Base-by-base conservation (phyloP, 345 rosid species). In the Gossypium mustelinum region DNA sequence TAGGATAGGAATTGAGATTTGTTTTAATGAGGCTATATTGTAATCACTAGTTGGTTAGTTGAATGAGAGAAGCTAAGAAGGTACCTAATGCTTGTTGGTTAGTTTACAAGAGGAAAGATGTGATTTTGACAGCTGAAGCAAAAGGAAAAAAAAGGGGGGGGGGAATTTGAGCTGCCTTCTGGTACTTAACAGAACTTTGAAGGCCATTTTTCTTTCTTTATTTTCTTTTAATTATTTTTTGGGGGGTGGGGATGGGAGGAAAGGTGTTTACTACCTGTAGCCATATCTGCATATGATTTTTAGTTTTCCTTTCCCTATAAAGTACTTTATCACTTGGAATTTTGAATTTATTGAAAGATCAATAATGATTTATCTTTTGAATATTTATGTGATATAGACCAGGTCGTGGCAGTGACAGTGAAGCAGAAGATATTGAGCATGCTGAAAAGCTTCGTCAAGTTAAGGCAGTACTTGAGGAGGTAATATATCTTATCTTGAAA, bases 391-490 rank as follows among this genome's bases (percentile, higher is more conserved):
- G 71, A 65, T 73, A 22, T 68, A 93, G 98, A 77, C 82, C 92
- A 64, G 98, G 90, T 73, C 97, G 89, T 78, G 98, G 89, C 85
- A 90, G 98, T 88, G 99, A 96, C 70, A 93, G 94, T 76, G 99
- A 96, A 86, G 94, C 99, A 64, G 99, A 96, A 84, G 99, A 91
- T 82, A 70, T 89, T 75, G 99, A 96, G 85, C 99, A 96, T 83
- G 97, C 98, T 78, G 99, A 96, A 84, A 96, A 93, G 89, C 93
- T 96, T 85, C 97, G 97, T 51, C 99, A 91, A 84, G 99, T 96
- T 58, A 96, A 93, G 88, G 98, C 94, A 56, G 99, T 93, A 65
- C 95, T 96, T 72, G 99, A 93, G 83, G 99, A 96, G 99, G 99
- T 93, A 71, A 76, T 72, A 68, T 68, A 54, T 18, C 58, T 75